Base-by-base conservation (phyloP, 2,329 filamentous ascomycete genomes). In the Trichoderma sp. region DNA sequence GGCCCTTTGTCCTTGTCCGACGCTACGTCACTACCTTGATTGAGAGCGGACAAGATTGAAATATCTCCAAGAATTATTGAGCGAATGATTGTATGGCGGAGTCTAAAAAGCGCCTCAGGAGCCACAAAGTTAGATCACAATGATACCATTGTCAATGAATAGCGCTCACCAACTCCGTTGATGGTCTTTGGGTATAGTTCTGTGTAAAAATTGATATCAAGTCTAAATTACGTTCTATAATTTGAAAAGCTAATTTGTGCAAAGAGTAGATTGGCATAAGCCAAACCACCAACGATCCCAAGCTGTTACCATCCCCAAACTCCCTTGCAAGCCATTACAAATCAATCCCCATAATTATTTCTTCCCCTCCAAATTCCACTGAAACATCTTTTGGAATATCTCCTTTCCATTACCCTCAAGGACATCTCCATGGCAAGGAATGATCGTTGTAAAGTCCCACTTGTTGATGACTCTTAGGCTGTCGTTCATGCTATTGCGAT, bases 391-490 rank as follows among this genome's bases (percentile, higher is more conserved):
- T 80, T 89, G 86, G 78, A 96, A 97, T 18, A 94, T 87, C 12
- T 89, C 89, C 87, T 97, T 98, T 11, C 90, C 95, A 77, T 87
- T 83, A 2, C 86, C 87, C 83, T 97, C 93, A 78, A 98, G 91
- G 18, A 94, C 92, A 85, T 99, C 97, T 9, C 97, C 97, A 84
- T 99, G 97, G 83, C 96, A 98, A 0, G 96, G 95, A 76, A 99
- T 92, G 68, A 98, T 88, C 53, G 92, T 92, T 78, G 93, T 90
- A 82, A 98, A 98, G 75, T 96, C 93, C 96, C 96, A 99, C 73
- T 84, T 82, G 71, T 91, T 87, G 77, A 98, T 96, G 76, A 89
- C 88, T 79, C 84, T 85, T 56, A 95, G 85, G 79, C 93, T 95
- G 77, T 91, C 87, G 78, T 91, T 92, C 83, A 95, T 97, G 16